Evolutionary conservation across 768 basidiomycete genomes (phyloP), one percentile per base, ranked within the genome.

Genomic region (Jaapia argillacea): DNA sequence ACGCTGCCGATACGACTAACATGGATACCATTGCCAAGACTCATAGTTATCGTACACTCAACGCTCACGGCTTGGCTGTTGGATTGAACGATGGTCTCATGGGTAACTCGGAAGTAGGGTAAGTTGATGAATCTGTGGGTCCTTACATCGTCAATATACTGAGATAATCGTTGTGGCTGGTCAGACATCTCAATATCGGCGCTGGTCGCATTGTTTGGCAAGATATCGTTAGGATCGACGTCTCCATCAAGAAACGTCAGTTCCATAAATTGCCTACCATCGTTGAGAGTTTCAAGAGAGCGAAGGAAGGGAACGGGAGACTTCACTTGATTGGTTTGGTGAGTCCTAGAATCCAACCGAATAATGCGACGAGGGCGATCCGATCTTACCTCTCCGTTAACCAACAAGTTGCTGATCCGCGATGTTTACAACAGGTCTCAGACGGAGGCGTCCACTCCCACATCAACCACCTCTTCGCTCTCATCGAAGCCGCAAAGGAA

Each of bases 81-180:
- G 92, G 92, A 1, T 70, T 97, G 43, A 88, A 71, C 54, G 93
- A 96, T 36, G 93, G 92, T 0, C 75, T 96, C 43, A 97, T 97
- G 93, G 93, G 92, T 13, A 94, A 97, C 67, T 94, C 92, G 2
- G 92, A 97, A 66, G 92, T 96, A 49, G 93, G 92, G 88, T 92
- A 56, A 45, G 86, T 66, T 4, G 4, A 24, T 44, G 23, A 40
- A 20, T 6, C 18, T 6, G 7, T 13, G 18, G 35, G n/a, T 39
- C 6, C 27, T 36, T 41, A 31, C 42, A 31, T 37, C 45, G 44
- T 42, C 40, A 6, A 44, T 44, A 33, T 35, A 16, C 31, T 33
- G n/a, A n/a, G n/a, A 24, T 25, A 40, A 16, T 21, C n/a, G 4
- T 22, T 1, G 6, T 13, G 23, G 40, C 28, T 39, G 36, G 46